Evolutionary conservation across 768 basidiomycete species (phyloP), one percentile per base, ranked within the genome.

Genomic region (Pisolithus orientalis): DNA sequence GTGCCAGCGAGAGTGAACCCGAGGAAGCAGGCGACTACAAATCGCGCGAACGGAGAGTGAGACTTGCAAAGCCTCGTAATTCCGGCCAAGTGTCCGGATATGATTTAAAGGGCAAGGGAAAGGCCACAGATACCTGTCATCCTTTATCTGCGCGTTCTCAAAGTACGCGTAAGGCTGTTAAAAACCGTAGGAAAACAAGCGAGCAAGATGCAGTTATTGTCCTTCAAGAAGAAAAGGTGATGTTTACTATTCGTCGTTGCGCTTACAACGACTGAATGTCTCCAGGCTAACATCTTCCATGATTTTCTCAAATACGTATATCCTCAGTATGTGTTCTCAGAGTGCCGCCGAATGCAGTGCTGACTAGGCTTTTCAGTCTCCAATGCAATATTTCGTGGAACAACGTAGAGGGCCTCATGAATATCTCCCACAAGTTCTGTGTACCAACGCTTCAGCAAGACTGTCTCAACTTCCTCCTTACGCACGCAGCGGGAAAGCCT

Each of bases 341-440:
- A 8, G 25, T 11, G 50, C 34, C 8, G 44, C 49, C 1, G 11
- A 52, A 49, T 13, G 39, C 40, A 37, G 34, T 45, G 37, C 45
- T 54, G 8, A 59, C 31, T 47, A 32, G 13, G 47, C 38, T 39
- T 24, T 42, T 28, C 59, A 90, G 87, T 57, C 75, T 94, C 50
- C 88, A 93, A 57, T 95, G 93, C 70, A 90, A 90, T 8, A 93
- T 95, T 50, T 87, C 90, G 0, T 97, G 94, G 91, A 89, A 90
- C 60, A 96, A 96, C 65, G 94, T 92, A 27, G 92, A 91, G 60
- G 85, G 86, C 39, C 78, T 92, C 39, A 87, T 94, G 82, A 90
- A 94, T 62, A 86, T 95, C 21, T 84, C 91, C 2, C 84, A 90
- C 68, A 94, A 93, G 63, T 82, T 95, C 51, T 88, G 87, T 56